These are phyloP conservation scores for Lotus japonicus DNA, from an alignment of 306 rosid genomes.

Conservation along the genomic window DNA sequence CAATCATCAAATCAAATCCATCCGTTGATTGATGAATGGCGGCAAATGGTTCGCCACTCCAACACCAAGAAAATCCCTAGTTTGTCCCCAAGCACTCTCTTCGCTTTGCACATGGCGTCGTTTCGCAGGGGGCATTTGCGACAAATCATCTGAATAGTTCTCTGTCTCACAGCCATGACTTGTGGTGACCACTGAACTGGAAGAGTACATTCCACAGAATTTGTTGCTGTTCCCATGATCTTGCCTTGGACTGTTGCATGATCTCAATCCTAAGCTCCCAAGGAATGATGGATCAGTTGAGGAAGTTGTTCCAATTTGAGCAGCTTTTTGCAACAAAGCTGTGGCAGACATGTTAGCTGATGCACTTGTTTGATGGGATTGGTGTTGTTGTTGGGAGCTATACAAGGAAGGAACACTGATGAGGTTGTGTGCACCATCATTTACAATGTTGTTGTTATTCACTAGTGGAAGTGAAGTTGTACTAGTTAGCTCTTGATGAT, in stretches of 20 bases:
- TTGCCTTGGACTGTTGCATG: constrained; percentile 32
- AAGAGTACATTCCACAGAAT: constrained; percentile 37
- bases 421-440: constrained; percentile 26
- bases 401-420: constrained; percentile 64
- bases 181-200: constrained; percentile 19
- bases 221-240: constrained; percentile 37
- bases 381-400: constrained; percentile 52
- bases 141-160: constrained; percentile 34
- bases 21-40: constrained; percentile 50
- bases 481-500: constrained; percentile 30
- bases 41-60: constrained; percentile 62
- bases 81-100: constrained; percentile 48
- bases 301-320: constrained; percentile 68
- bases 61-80: constrained; percentile 89
- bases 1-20: constrained; percentile 41
- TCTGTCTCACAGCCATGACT: constrained; percentile 27
- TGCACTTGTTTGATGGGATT: constrained; percentile 18
- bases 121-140: constrained; percentile 53
- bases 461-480: constrained; percentile 33
- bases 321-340: constrained; percentile 83
- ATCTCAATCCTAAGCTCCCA: constrained; percentile 51
- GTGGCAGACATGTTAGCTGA: constrained; percentile 81
- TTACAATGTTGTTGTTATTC: constrained; percentile 15
- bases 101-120: constrained; percentile 43
- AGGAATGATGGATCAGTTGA: constrained; percentile 53